Conservation (phyloP, 306 rosid genomes). For the Fragaria vesca region DNA sequence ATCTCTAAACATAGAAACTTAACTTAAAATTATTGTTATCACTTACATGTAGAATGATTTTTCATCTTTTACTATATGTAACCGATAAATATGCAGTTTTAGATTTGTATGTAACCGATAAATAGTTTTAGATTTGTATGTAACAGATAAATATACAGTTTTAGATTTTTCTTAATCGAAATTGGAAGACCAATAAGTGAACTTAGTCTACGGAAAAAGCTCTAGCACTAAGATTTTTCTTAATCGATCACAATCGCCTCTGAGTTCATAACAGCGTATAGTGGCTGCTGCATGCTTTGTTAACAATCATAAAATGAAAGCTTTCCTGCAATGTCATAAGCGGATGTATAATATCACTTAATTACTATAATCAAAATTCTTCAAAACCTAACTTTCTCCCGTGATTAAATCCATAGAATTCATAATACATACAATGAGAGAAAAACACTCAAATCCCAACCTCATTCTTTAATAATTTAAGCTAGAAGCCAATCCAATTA, state of each 20-base stretch:
- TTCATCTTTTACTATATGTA: neutral
- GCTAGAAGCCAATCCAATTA: slow-evolving; percentile 25
- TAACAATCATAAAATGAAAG: neutral
- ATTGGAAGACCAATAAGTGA: too few species aligned
- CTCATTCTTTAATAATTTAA: neutral
- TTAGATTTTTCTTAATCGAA: too few species aligned
- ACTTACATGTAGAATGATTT: neutral
- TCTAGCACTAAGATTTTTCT: neutral
- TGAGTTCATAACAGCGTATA: neutral
- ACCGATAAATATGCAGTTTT: too few species aligned
- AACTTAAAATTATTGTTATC: neutral
- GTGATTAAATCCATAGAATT: neutral
- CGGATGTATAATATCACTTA: neutral
- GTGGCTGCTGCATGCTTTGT: slow-evolving; percentile 8
- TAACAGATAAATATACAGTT: too few species aligned
- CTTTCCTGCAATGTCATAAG: neutral
- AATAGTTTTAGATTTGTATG: too few species aligned
- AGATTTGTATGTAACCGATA: too few species aligned
- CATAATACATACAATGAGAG: neutral
- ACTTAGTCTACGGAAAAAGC: too few species aligned
- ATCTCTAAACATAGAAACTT: neutral
- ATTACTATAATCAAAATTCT: neutral
- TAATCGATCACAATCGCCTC: neutral
- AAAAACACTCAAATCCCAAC: neutral
- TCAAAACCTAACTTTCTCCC: neutral